Evolutionary conservation across 2,329 filamentous ascomycete species (phyloP).

Genomic region (Cercospora brassicicola): DNA sequence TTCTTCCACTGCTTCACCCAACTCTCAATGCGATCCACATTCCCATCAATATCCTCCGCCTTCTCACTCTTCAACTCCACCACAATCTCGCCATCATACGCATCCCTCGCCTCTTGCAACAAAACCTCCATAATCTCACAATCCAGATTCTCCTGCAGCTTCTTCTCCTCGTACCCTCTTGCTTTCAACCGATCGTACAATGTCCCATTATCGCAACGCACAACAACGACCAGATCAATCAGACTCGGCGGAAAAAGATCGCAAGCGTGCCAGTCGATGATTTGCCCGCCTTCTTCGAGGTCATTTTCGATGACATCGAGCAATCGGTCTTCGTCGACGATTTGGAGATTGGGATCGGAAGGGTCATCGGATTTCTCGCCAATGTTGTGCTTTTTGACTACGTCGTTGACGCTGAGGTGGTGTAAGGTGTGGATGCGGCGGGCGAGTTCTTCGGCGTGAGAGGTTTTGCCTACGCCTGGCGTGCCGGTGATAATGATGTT

Average conservation of each 20-base stretch:
- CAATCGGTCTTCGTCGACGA: constrained; percentile 92
- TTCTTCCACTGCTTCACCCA: constrained; percentile 85
- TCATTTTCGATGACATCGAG: constrained; percentile 87
- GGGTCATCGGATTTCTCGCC: constrained; percentile 75
- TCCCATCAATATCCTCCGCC: constrained; percentile 81
- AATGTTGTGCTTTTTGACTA: constrained; percentile 85
- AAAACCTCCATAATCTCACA: constrained; percentile 97
- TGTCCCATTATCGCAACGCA: constrained; percentile 75
- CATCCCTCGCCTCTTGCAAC: constrained; percentile 82
- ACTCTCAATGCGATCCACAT: constrained; percentile 76
- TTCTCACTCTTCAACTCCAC: constrained; percentile 83
- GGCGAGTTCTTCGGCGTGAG: constrained; percentile 80
- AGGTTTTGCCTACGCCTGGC: constrained; percentile 93
- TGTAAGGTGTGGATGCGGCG: constrained; percentile 68
- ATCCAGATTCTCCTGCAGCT: constrained; percentile 94
- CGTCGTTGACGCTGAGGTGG: constrained; percentile 83
- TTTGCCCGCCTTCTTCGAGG: constrained; percentile 72
- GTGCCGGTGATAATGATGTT: constrained; percentile 97
- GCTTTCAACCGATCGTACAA: constrained; percentile 81
- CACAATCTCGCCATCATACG: constrained; percentile 82
- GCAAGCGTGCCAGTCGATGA: constrained; percentile 98
- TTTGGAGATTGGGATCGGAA: constrained; percentile 80
- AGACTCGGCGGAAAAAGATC: constrained; percentile 90
- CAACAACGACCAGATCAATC: constrained; percentile 92
- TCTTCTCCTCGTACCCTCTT: constrained; percentile 78